Percentiles rank a stretch among this genome's conserved stretches.
Conservation (phyloP, 495 filamentous ascomycete species). For the Chaetomium fimeti region DNA sequence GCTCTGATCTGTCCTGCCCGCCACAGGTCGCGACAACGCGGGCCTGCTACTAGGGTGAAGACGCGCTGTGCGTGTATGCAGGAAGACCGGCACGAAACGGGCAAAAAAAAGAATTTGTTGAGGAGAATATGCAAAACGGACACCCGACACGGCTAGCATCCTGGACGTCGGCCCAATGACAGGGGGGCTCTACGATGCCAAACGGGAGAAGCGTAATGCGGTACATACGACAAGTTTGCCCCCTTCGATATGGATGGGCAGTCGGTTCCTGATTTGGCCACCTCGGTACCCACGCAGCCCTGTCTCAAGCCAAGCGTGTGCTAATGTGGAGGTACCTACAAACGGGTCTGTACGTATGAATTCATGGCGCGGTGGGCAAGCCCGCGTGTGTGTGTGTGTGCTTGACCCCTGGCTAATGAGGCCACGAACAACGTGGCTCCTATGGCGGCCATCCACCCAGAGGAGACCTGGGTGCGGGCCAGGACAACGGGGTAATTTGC, state of each 20-base stretch:
- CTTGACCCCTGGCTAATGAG: constrained; percentile 33
- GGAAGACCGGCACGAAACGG: constrained; percentile 16
- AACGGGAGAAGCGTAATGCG: constrained; percentile 9
- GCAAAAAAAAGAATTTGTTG: constrained; percentile 3
- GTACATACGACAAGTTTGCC: constrained; percentile 16
- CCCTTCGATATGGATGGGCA: constrained; percentile 22
- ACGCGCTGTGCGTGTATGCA: constrained; percentile 31
- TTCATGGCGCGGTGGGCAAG: constrained; percentile 36
- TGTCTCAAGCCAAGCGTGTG: neutral
- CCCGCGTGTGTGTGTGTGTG: constrained; percentile 12
- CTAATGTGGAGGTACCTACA: neutral
- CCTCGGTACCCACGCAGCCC: constrained; percentile 14
- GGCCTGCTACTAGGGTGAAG: constrained; percentile 27
- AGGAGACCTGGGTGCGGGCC: constrained; percentile 29
- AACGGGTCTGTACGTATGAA: constrained; percentile 12
- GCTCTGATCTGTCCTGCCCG: constrained; percentile 22
- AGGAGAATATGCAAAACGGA: constrained; percentile 8
- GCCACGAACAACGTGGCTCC: constrained; percentile 42
- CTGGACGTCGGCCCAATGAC: constrained; percentile 24
- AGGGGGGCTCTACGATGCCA: neutral
- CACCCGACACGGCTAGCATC: constrained; percentile 19
- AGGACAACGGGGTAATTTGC: constrained; percentile 37
- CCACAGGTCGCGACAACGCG: constrained; percentile 29
- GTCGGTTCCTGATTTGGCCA: constrained; percentile 28
- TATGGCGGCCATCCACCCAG: constrained; percentile 34